A percentile compares a stretch with the other conserved stretches of the same genome.
Evolutionary conservation across 2,329 filamentous ascomycete genomes (phyloP).

Genomic region (Arthrobotrys megalospora): DNA sequence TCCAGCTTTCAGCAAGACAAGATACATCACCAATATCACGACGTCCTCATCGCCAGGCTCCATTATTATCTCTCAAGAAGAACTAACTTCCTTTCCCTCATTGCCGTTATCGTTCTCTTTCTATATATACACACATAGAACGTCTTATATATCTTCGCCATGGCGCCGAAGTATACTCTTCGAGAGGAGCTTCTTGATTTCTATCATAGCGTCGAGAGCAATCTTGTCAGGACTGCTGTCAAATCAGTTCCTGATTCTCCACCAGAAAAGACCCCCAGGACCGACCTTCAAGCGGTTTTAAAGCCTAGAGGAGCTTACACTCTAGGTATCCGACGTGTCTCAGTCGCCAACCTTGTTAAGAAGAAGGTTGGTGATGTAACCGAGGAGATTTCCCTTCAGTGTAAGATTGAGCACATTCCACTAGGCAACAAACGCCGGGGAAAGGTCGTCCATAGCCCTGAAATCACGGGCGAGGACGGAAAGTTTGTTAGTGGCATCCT

Average conservation of each 20-base stretch:
- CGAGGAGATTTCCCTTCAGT: neutral
- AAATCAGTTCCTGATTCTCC: neutral
- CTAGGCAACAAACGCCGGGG: slow-evolving; percentile 4
- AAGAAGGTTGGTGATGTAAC: too few species aligned
- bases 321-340: slow-evolving; percentile 12
- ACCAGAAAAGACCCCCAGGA: neutral
- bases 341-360: neutral
- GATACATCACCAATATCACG: too few species aligned
- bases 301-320: slow-evolving; percentile 2
- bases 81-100: too few species aligned
- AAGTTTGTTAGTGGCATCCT: slow-evolving; percentile 10
- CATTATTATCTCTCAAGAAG: too few species aligned
- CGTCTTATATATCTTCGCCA: too few species aligned
- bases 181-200: neutral
- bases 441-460: slow-evolving; percentile 8
- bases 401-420: slow-evolving; percentile 15
- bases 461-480: slow-evolving; percentile 1
- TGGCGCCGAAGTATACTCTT: neutral
- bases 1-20: too few species aligned
- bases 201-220: neutral
- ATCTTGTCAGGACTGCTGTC: too few species aligned
- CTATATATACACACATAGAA: too few species aligned
- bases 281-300: neutral
- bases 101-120: too few species aligned
- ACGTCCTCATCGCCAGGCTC: too few species aligned